Evolutionary conservation across 2,329 filamentous ascomycete genomes (phyloP).

Genomic region (Thelonectria blattea): DNA sequence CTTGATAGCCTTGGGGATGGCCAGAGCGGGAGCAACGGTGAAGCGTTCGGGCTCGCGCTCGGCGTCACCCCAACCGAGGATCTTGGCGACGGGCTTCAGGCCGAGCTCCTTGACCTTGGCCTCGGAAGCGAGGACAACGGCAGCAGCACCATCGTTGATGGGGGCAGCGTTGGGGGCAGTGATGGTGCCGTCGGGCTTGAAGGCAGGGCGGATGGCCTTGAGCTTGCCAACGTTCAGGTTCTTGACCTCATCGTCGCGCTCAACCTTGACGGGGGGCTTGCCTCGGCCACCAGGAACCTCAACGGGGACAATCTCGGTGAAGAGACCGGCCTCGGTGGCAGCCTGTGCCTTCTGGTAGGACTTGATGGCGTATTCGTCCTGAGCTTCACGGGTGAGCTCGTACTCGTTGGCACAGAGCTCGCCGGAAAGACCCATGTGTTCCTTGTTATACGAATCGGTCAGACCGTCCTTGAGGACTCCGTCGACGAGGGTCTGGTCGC

Average conservation of each 20-base stretch:
- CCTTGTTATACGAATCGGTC: constrained; percentile 92
- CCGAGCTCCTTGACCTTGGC: constrained; percentile 90
- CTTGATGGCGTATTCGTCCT: constrained; percentile 95
- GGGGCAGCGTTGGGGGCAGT: constrained; percentile 97
- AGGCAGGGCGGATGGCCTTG: constrained; percentile 82
- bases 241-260: constrained; percentile 93
- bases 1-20: constrained; percentile 96
- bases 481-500: constrained; percentile 86
- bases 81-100: constrained; percentile 93
- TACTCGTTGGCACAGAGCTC: constrained; percentile 93
- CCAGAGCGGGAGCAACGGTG: constrained; percentile 90
- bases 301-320: constrained; percentile 89
- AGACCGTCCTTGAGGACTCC: constrained; percentile 94
- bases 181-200: constrained; percentile 84
- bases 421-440: constrained; percentile 93
- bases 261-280: constrained; percentile 82
- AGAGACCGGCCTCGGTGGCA: constrained; percentile 80
- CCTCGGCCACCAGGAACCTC: constrained; percentile 87
- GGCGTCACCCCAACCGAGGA: constrained; percentile 96
- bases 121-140: constrained; percentile 92
- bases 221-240: constrained; percentile 89
- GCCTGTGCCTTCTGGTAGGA: constrained; percentile 93
- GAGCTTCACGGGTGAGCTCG: constrained; percentile 78
- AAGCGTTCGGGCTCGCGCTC: constrained; percentile 92
- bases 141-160: constrained; percentile 92